Evolutionary conservation across 257 asterid species (phyloP).

Genomic region (Nicotiana tabacum): DNA sequence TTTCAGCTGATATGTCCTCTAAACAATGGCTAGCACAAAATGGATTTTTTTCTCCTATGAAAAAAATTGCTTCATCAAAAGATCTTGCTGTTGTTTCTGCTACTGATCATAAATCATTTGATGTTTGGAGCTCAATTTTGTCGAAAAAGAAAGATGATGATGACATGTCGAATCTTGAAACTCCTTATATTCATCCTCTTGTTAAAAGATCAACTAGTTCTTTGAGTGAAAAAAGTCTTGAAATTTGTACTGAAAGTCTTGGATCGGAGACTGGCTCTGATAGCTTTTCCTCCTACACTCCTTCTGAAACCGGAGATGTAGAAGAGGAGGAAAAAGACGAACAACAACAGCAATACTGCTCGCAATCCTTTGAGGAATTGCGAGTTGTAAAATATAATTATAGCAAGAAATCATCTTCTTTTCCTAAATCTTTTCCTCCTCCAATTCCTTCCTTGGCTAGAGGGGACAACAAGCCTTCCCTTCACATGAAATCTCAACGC

Average conservation of each 20-base stretch:
- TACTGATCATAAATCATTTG: not conserved
- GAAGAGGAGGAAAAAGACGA: conserved; percentile 21
- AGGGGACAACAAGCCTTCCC: conserved; percentile 36
- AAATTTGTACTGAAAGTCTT: conserved; percentile 81
- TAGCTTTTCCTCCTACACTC: conserved; percentile 32
- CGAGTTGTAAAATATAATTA: conserved; percentile 29
- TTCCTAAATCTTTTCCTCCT: conserved; percentile 57
- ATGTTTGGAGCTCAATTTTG: conserved; percentile 11
- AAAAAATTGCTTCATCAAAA: conserved; percentile 28
- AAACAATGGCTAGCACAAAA: conserved; percentile 34
- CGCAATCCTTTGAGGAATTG: conserved; percentile 24
- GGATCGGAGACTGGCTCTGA: conserved; percentile 92
- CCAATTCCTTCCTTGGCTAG: conserved; percentile 58
- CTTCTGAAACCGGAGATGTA: conserved; percentile 27
- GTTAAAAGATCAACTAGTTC: conserved; percentile 46
- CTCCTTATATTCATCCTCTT: conserved; percentile 62
- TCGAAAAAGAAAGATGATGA: conserved; percentile 29
- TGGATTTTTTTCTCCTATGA: conserved; percentile 22
- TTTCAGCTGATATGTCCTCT: conserved; percentile 43
- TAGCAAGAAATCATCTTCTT: conserved; percentile 29
- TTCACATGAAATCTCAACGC: conserved; percentile 56
- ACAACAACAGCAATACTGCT: not conserved
- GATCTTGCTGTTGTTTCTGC: conserved; percentile 8
- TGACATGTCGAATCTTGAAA: conserved; percentile 17
- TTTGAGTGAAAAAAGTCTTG: conserved; percentile 59